Conservation (phyloP, 805 yeast species). For the Diddensiella santjacobensis region DNA sequence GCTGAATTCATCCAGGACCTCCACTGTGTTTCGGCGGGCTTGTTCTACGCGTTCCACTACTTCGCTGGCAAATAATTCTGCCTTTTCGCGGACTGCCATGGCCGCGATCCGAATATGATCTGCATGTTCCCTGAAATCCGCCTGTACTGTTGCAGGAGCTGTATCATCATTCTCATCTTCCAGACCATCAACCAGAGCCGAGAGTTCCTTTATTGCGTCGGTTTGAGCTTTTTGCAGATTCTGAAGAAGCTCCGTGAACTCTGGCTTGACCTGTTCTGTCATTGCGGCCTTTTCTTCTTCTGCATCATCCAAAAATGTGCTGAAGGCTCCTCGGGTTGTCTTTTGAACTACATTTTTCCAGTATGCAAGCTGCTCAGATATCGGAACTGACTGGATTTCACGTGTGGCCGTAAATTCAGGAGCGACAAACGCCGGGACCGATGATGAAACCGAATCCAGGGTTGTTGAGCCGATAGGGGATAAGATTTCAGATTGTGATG, state of each 20-base stretch:
- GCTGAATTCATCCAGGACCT: constrained; percentile 47
- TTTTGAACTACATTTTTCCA: constrained; percentile 26
- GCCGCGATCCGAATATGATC: constrained; percentile 25
- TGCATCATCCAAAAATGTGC: constrained; percentile 25
- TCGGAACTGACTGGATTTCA: constrained; percentile 2
- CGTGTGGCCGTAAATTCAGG: constrained; percentile 3
- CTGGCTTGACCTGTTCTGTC: constrained; percentile 18
- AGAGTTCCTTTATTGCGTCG: constrained; percentile 14
- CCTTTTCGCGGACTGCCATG: constrained; percentile 23
- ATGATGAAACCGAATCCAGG: background rate
- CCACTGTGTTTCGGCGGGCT: constrained; percentile 36
- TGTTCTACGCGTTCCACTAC: constrained; percentile 23
- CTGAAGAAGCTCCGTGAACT: constrained; percentile 24
- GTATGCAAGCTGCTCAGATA: constrained; percentile 12
- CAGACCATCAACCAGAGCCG: constrained; percentile 13
- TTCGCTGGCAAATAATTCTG: constrained; percentile 22
- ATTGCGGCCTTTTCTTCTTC: constrained; percentile 21
- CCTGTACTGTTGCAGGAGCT: constrained; percentile 20
- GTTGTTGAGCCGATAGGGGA: background rate
- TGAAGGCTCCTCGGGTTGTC: constrained; percentile 25
- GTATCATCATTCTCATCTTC: constrained; percentile 12
- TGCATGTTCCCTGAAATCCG: constrained; percentile 21
- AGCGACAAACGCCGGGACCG: background rate
- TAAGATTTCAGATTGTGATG: background rate
- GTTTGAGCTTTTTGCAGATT: constrained; percentile 16